Base-by-base conservation (phyloP, 495 filamentous ascomycete species). In the Penicillium argentinense region DNA sequence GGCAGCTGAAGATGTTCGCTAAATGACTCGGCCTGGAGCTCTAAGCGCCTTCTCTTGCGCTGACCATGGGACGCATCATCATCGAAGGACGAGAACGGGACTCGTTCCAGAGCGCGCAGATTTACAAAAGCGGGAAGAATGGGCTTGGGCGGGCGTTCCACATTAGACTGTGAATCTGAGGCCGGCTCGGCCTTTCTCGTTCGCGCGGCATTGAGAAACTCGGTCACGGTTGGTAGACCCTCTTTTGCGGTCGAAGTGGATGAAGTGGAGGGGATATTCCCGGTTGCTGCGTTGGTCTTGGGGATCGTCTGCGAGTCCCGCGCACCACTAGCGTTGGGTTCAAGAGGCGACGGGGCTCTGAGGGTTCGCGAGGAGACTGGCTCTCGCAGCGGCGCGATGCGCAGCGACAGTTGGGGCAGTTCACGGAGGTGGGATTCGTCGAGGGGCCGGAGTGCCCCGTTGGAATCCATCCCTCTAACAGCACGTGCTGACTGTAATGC, bases 1-100 rank as follows among this genome's bases (percentile, higher is more conserved):
- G 75, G 76, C 19, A 78, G 49, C 37, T 78, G 75, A 32, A 78
- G 57, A 54, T 77, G 73, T 44, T 79, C 76, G 16, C 68, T 57
- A 37, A 78, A 73, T 7, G 69, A 64, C 33, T 80, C 76, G 9
- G 59, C 33, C 29, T 72, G 66, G 6, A 66, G 47, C 38, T 75
- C 74, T 50, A 73, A 34, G 7, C 69, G 68, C 13, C 67, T 64
- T 32, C 71, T 68, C 49, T 76, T 74, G 25, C 67, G 67, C 13
- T 63, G 45, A 12, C 49, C 61, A 44, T 71, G 60, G 9, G 58
- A 57, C 16, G 54, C 56, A 29, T 72, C 63, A 39, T 74, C 68
- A 16, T 69, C 71, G 47, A 74, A 72, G 2, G 68, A 63, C 5
- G 69, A 66, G 33, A 72, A 72, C 2, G 69, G 69, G 21, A 72